These are phyloP conservation scores for Pontederia paniculata DNA, from an alignment of 176 grass and related monocot species.

Conservation along the genomic window DNA sequence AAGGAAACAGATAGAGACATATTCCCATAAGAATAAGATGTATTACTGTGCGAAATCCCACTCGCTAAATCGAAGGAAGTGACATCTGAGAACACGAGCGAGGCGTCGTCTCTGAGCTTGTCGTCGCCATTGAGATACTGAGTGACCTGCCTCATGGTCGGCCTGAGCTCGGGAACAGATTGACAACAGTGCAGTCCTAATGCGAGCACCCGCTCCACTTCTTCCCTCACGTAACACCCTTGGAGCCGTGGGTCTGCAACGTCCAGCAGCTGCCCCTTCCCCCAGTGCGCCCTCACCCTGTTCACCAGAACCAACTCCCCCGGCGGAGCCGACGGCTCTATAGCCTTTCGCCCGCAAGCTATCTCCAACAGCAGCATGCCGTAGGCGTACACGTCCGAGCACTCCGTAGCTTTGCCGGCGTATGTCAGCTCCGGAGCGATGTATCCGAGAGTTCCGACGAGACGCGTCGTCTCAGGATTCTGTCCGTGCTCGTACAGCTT, in stretches of 20 bases:
- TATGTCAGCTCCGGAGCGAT: slow-evolving; percentile 45
- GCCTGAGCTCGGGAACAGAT: slow-evolving; percentile 24
- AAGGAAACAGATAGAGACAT: too few relatives aligned
- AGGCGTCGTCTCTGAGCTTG: too few relatives aligned
- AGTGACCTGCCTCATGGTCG: slow-evolving; percentile 28
- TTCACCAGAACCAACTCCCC: slow-evolving; percentile 29
- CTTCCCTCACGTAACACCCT: slow-evolving; percentile 22
- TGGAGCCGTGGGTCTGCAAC: slow-evolving; percentile 18
- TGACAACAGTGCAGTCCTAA: slow-evolving; percentile 46
- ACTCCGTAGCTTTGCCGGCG: slow-evolving; percentile 49
- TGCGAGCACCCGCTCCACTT: slow-evolving; percentile 32
- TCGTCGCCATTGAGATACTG: slow-evolving; percentile 32
- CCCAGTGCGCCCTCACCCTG: slow-evolving; percentile 26
- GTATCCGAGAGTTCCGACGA: slow-evolving; percentile 55
- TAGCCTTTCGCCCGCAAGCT: slow-evolving; percentile 44
- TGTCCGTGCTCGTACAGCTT: slow-evolving; percentile 56
- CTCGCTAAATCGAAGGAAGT: too few relatives aligned
- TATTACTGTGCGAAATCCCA: too few relatives aligned
- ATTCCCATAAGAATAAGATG: too few relatives aligned
- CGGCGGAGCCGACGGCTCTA: slow-evolving; percentile 29
- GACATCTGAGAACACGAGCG: too few relatives aligned
- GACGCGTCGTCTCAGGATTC: slow-evolving; percentile 46
- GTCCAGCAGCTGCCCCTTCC: background rate
- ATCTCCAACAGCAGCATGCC: slow-evolving; percentile 48
- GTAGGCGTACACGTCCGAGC: slow-evolving; percentile 46